Percentiles rank a stretch among this genome's conserved stretches.
Evolutionary conservation across 1,139 yeast genomes (phyloP).

Genomic region (Magnusiomyces suaveolens): DNA sequence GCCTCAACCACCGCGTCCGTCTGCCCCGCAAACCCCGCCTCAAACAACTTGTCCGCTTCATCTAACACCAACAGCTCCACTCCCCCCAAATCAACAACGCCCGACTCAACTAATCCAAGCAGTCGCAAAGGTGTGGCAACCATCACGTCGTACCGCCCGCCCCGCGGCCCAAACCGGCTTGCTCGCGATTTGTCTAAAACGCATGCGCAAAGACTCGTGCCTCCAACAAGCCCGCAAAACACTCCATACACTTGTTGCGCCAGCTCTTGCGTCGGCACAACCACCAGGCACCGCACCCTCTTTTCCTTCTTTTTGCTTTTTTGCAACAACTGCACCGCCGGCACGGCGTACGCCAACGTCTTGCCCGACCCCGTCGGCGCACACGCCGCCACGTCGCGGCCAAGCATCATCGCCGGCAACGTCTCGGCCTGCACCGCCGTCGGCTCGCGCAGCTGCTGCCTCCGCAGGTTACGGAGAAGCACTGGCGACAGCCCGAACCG

Average conservation of each 20-base stretch:
- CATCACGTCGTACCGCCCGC: conserved; percentile 72
- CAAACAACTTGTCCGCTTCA: conserved; percentile 93
- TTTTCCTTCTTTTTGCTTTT: conserved; percentile 37
- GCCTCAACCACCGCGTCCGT: conserved; percentile 74
- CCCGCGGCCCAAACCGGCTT: conserved; percentile 56
- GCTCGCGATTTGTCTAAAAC: conserved; percentile 70
- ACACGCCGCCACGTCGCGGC: conserved; percentile 83
- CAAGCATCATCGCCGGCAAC: conserved; percentile 56
- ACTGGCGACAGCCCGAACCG: conserved; percentile 59
- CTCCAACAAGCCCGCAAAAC: conserved; percentile 45
- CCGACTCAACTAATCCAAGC: conserved; percentile 64
- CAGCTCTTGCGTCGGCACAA: conserved; percentile 89
- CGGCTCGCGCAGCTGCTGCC: conserved; percentile 69
- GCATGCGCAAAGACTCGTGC: conserved; percentile 49
- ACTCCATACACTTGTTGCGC: conserved; percentile 78
- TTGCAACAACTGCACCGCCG: conserved; percentile 50
- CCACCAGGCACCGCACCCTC: conserved; percentile 57
- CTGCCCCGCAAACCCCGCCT: conserved; percentile 82
- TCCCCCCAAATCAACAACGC: conserved; percentile 45
- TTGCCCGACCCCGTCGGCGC: conserved; percentile 99
- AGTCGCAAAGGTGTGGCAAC: conserved; percentile 84
- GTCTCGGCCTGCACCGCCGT: conserved; percentile 88
- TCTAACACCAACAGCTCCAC: conserved; percentile 77
- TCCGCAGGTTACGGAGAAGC: conserved; percentile 55
- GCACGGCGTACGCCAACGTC: conserved; percentile 91